Evolutionary conservation across 352 stramenopile genomes (phyloP).

Genomic region (Pythium dissotocum): DNA sequence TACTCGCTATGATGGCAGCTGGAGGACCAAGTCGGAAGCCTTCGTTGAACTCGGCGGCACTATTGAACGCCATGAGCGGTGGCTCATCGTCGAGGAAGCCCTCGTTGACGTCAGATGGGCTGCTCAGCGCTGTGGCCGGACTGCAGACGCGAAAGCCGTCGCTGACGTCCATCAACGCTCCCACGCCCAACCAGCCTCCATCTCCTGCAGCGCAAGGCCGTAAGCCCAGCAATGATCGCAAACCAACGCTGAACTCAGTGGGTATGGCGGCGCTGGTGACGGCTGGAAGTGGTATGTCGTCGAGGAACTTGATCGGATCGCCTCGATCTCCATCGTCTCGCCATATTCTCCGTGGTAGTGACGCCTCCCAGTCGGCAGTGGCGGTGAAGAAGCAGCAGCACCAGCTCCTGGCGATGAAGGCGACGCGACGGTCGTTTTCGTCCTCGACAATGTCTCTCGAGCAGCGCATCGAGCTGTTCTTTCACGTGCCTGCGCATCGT

Average conservation of each 20-base stretch:
- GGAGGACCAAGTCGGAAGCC: neutral
- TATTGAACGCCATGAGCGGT: slow-evolving; percentile 1
- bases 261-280: slow-evolving; percentile 4
- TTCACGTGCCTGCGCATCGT: slow-evolving; percentile 38
- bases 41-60: neutral
- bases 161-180: slow-evolving; percentile 4
- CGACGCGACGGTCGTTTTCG: slow-evolving; percentile 22
- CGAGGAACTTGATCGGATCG: neutral
- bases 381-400: slow-evolving; percentile 18
- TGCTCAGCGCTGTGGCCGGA: neutral
- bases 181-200: neutral
- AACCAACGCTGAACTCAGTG: slow-evolving; percentile 10
- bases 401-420: slow-evolving; percentile 11
- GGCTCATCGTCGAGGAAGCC: neutral
- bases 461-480: slow-evolving; percentile 51
- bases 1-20: neutral
- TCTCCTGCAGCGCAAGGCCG: neutral
- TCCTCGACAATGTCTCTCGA: slow-evolving; percentile 18
- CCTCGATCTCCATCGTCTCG: slow-evolving; percentile 10
- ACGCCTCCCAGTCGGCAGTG: neutral
- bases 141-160: slow-evolving; percentile 5
- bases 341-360: slow-evolving; percentile 1
- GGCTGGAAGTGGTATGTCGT: neutral
- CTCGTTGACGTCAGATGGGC: neutral
- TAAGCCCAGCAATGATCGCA: slow-evolving; percentile 8